Percentiles rank a stretch among this genome's conserved stretches.
These are phyloP conservation scores for Vaccinium macrocarpon DNA, from an alignment of 148 eudicot species.

Conservation along the genomic window DNA sequence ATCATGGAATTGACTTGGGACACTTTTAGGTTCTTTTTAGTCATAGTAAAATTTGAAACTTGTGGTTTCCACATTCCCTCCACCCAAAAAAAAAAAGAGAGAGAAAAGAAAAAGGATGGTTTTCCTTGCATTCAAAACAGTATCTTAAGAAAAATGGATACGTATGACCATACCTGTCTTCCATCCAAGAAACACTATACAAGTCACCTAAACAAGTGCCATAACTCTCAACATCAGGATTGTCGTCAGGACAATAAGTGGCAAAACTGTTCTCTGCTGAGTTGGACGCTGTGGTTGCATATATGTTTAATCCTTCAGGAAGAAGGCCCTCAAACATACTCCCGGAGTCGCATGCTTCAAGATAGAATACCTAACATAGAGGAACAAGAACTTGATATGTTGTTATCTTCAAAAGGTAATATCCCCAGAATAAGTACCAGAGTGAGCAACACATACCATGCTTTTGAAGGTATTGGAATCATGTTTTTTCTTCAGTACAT, in stretches of 20 bases:
- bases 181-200: slow-evolving; percentile 96
- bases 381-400: neutral
- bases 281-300: slow-evolving; percentile 84
- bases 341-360: slow-evolving; percentile 95
- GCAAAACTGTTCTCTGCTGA: slow-evolving; percentile 80
- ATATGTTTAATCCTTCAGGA: slow-evolving; percentile 68
- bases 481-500: slow-evolving; percentile 68
- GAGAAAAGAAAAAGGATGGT: neutral
- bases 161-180: slow-evolving; percentile 53
- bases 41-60: neutral
- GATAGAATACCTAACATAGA: slow-evolving; percentile 61
- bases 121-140: neutral
- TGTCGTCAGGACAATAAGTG: slow-evolving; percentile 80
- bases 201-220: slow-evolving; percentile 86
- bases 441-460: slow-evolving; percentile 47
- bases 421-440: neutral
- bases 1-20: neutral
- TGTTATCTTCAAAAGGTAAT: neutral
- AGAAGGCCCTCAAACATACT: slow-evolving; percentile 88
- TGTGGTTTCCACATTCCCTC: neutral
- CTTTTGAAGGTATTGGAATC: slow-evolving; percentile 73
- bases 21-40: neutral
- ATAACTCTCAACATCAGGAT: slow-evolving; percentile 63
- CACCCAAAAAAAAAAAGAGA: neutral
- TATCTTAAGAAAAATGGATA: neutral